Percentiles rank a stretch among this genome's conserved stretches.
Evolutionary conservation across 164 flowering plant genomes (phyloP).

Genomic region (Warburgia ugandensis): DNA sequence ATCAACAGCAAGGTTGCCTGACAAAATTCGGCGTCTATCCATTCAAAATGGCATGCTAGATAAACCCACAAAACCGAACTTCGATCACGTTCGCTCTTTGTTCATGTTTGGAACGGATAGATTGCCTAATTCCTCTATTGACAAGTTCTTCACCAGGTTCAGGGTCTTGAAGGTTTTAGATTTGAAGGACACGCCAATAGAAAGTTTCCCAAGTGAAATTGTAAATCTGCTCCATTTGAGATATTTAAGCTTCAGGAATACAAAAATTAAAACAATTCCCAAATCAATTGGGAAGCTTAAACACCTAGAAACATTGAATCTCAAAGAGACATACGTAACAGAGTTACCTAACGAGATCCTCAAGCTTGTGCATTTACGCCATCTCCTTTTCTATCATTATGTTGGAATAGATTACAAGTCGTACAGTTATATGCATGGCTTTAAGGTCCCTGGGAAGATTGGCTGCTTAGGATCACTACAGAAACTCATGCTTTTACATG

Average conservation of each 20-base stretch:
- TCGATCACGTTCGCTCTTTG: conserved; percentile 10
- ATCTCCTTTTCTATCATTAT: conserved; percentile 21
- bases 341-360: conserved; percentile 22
- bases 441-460: conserved; percentile 11
- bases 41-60: conserved; percentile 11
- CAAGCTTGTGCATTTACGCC: conserved; percentile 21
- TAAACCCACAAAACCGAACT: too few species aligned
- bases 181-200: conserved; percentile 13
- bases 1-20: neutral
- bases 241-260: conserved; percentile 24
- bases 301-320: conserved; percentile 26
- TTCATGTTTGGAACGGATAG: conserved; percentile 3
- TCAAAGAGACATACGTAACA: conserved; percentile 18
- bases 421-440: too few species aligned
- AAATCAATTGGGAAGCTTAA: conserved; percentile 21
- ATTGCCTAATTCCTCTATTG: neutral
- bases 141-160: neutral
- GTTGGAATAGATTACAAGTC: neutral
- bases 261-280: conserved; percentile 20
- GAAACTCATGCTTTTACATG: conserved; percentile 18
- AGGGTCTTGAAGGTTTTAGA: conserved; percentile 33
- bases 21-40: conserved; percentile 17
- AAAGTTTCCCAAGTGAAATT: conserved; percentile 19
- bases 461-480: conserved; percentile 18
- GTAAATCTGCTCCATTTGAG: conserved; percentile 10